A percentile compares a stretch with the other conserved stretches of the same genome.
Conservation (phyloP, 108 stramenopile genomes). For the Nitzschia putrida region DNA sequence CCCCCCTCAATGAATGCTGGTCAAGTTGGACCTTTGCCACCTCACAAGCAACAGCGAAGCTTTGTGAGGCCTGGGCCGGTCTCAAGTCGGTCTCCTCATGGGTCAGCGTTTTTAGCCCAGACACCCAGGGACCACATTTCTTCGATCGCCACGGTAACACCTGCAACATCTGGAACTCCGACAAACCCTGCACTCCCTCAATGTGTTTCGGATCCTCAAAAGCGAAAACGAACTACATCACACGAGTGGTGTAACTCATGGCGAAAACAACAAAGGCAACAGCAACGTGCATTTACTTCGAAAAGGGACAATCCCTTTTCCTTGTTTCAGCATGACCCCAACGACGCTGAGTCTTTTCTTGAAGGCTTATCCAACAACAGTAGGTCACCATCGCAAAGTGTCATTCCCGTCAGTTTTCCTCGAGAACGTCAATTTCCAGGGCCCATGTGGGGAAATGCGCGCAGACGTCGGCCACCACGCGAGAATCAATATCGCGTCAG, state of each 20-base stretch:
- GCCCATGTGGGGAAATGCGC: background rate
- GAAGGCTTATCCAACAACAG: conserved; percentile 29
- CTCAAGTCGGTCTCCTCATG: no score
- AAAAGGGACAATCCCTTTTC: conserved; percentile 79
- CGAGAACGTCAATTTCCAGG: background rate
- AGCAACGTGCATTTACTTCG: conserved; percentile 54
- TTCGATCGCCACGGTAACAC: no score
- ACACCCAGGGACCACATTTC: no score
- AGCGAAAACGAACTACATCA: conserved; percentile 7
- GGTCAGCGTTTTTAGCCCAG: no score
- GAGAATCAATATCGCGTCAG: background rate
- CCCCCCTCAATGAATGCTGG: no score
- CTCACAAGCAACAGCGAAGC: no score
- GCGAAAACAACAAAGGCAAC: conserved; percentile 32
- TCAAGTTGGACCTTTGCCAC: no score
- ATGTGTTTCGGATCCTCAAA: background rate
- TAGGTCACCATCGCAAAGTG: no score
- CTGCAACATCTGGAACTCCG: no score
- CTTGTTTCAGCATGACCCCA: conserved; percentile 79
- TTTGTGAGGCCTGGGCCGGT: no score
- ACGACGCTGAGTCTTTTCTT: conserved; percentile 62
- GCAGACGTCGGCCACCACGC: background rate
- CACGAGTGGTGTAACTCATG: conserved; percentile 23
- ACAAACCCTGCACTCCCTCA: no score
- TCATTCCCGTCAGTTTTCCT: conserved; percentile 8